Percentiles rank a stretch among this genome's conserved stretches.
These are phyloP conservation scores for Pyrus hybrid DNA, from an alignment of 331 rosid species.

Conservation along the genomic window DNA sequence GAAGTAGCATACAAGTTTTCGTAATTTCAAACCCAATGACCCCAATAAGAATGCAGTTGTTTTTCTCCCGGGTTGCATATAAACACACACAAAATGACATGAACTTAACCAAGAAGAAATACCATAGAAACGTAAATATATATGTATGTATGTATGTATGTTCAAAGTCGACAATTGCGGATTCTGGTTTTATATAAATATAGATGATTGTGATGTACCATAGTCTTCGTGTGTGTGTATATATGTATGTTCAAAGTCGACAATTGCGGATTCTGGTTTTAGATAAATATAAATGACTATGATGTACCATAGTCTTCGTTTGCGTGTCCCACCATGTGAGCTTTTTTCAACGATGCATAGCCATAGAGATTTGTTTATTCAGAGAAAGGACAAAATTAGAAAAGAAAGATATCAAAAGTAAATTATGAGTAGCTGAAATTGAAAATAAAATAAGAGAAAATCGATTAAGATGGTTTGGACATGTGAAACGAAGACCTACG, in stretches of 20 bases:
- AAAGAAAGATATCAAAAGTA: too few species aligned
- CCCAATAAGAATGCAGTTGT: background rate
- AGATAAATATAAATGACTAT: background rate
- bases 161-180: background rate
- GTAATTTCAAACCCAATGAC: background rate
- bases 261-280: too few species aligned
- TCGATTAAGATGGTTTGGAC: fast-evolving
- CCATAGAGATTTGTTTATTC: conserved; percentile 1
- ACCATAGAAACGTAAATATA: background rate
- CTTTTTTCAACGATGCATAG: conserved; percentile 7
- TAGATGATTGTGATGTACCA: too few species aligned
- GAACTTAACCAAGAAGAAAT: background rate
- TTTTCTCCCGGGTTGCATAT: background rate
- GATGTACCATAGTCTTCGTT: background rate
- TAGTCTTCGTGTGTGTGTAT: too few species aligned
- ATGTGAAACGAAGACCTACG: too few species aligned
- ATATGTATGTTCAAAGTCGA: too few species aligned
- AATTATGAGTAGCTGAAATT: too few species aligned
- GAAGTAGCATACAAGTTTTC: background rate
- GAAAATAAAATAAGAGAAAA: too few species aligned
- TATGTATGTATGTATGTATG: background rate
- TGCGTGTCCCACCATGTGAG: conserved; percentile 6
- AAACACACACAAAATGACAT: background rate
- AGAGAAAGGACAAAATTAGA: too few species aligned
- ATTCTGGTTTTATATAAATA: too few species aligned